A percentile compares a stretch with the other conserved stretches of the same genome.
phyloP scores from a whole-genome alignment of 2,329 filamentous ascomycete species.

The Calycina herbarum region DNA sequence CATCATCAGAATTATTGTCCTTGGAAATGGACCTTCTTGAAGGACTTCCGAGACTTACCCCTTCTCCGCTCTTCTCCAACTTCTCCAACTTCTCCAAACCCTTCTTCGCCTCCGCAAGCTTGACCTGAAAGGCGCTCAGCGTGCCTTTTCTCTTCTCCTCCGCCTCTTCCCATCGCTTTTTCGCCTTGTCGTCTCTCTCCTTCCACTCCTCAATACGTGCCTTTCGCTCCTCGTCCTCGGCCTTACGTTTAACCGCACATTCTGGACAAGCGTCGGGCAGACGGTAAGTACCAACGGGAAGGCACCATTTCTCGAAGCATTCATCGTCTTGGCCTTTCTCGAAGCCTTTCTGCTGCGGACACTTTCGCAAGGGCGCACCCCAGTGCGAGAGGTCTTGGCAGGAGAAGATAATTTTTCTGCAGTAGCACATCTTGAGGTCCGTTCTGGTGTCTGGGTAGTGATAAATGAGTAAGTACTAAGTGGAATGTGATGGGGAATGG shows the following conservation, averaged over 20 bases:
- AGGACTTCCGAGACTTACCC: background rate
- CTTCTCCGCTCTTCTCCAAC: background rate
- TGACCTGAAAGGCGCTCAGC: background rate
- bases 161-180: background rate
- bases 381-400: conserved; percentile 20
- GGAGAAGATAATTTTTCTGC: conserved; percentile 16
- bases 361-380: conserved; percentile 16
- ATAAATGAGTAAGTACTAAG: background rate
- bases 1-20: background rate
- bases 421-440: conserved; percentile 20
- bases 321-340: background rate
- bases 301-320: conserved; percentile 16
- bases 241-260: conserved; percentile 10
- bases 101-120: background rate
- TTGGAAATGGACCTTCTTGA: background rate
- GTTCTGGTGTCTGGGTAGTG: background rate
- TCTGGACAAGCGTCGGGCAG: conserved; percentile 7
- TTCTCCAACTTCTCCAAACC: background rate
- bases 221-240: background rate
- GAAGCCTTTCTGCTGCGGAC: conserved; percentile 15
- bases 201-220: background rate
- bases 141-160: background rate
- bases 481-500: background rate
- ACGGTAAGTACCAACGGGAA: no score
- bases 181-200: background rate